Conservation (phyloP, 1,284 basidiomycete species). For the Cerrena zonata region DNA sequence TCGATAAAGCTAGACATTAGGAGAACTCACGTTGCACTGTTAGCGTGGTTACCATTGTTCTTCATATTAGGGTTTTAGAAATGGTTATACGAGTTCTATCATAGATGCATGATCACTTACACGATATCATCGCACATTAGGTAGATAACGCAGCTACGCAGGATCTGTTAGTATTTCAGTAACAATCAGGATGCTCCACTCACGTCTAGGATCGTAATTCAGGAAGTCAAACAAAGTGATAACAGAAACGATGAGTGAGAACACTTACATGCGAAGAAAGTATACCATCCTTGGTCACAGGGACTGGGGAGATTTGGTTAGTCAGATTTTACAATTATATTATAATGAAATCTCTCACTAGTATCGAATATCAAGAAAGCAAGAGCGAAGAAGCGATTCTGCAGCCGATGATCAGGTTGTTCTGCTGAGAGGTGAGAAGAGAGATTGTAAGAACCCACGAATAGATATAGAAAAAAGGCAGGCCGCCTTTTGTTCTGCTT, state of each 20-base stretch:
- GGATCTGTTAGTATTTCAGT: neutral
- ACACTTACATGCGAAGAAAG: conserved; percentile 9
- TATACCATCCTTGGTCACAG: conserved; percentile 9
- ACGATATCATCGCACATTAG: conserved; percentile 17
- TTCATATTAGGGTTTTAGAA: conserved; percentile 1
- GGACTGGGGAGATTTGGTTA: conserved; percentile 5
- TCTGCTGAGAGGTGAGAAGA: neutral
- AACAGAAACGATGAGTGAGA: neutral
- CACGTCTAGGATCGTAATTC: too few relatives aligned
- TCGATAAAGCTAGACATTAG: neutral
- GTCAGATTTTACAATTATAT: neutral
- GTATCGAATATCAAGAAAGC: conserved; percentile 11
- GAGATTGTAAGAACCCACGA: conserved; percentile 10
- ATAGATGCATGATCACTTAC: conserved; percentile 5
- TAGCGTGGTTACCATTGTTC: conserved; percentile 15
- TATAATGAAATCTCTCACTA: conserved; percentile 4
- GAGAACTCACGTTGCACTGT: conserved; percentile 13
- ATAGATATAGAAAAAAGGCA: conserved; percentile 20
- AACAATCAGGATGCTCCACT: too few relatives aligned
- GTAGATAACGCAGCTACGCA: conserved; percentile 16
- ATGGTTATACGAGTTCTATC: neutral
- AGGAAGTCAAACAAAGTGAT: too few relatives aligned
- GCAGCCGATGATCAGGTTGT: neutral
- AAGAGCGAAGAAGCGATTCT: conserved; percentile 19
- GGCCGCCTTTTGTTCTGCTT: conserved; percentile 15